Evolutionary conservation across 805 yeast genomes (phyloP), one percentile per base, ranked within the genome.

Genomic region (Candida nonsorbophila): DNA sequence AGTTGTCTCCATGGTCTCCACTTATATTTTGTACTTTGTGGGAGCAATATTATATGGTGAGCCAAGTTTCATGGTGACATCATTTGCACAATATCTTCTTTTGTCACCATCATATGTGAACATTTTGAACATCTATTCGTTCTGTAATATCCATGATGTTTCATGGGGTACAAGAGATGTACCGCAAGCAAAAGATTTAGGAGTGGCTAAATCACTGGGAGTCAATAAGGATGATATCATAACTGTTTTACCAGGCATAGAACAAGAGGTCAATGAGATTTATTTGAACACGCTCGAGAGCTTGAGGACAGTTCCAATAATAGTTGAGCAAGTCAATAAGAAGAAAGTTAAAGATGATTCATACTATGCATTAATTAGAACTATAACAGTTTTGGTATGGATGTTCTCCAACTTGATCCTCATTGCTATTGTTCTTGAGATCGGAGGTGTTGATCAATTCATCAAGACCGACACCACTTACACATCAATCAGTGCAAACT

Each of bases 101-200:
- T 57, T 90, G 33, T 78, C 88, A 39, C 98, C 98, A 0, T 76
- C 94, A 0, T 92, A 88, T 54, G 79, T 87, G 57, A 88, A 90
- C 48, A 90, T 88, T 30, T 66, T 90, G 50, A 87, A 86, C 55
- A 90, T 90, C 37, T 90, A 90, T 58, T 95, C 97, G 3, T 88
- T 90, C 54, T 88, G 97, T 65, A 90, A 90, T 57, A 81, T 90
- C 37, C 95, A 90, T 55, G 98, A 90, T 63, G 79, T 90, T 27
- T 84, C 96, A 5, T 90, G 97, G 97, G 97, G 97, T 53, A 90
- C 95, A 4, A 85, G 88, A 54, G 95, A 95, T 27, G 85, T 79
- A 28, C 77, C 75, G 7, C 45, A 43, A 28, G 76, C 65, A 49
- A 74, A 65, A 58, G 94, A 73, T 54, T 67, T 92, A 45, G 97